Conservation (phyloP, 1,284 basidiomycete species). For the Pseudozyma sp. region DNA sequence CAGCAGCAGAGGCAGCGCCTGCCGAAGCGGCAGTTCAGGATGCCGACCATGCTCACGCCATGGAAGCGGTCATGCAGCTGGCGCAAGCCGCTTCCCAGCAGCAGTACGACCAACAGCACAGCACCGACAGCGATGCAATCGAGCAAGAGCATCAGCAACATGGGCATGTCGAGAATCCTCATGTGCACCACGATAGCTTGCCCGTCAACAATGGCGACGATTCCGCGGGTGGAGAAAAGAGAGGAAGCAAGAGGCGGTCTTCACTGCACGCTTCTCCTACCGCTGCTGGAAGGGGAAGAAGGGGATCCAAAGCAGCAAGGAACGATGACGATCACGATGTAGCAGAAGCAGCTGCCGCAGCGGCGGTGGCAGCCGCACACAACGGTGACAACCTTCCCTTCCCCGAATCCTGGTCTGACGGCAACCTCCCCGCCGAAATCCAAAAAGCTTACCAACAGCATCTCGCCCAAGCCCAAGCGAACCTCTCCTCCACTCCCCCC, state of each 20-base stretch:
- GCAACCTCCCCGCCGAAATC: constrained; percentile 30
- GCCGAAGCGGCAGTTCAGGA: constrained; percentile 10
- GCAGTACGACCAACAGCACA: constrained; percentile 36
- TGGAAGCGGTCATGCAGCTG: constrained; percentile 51
- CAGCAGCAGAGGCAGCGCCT: neutral
- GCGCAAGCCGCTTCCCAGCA: constrained; percentile 50
- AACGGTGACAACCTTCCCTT: constrained; percentile 13
- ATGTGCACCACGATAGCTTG: constrained; percentile 24
- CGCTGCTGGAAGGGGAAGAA: neutral
- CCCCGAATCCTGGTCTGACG: constrained; percentile 30
- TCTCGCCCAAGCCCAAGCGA: constrained; percentile 25
- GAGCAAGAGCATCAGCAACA: constrained; percentile 31
- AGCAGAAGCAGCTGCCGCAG: constrained; percentile 24
- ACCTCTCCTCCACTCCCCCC: constrained; percentile 6
- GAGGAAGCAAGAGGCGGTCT: constrained; percentile 27
- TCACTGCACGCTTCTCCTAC: neutral
- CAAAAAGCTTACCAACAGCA: constrained; percentile 49
- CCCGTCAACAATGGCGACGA: constrained; percentile 25
- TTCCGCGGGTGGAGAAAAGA: constrained; percentile 4
- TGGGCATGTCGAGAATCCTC: constrained; percentile 20
- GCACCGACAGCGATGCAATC: neutral
- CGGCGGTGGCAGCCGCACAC: constrained; percentile 13
- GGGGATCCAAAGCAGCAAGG: constrained; percentile 20
- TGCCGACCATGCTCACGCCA: constrained; percentile 20
- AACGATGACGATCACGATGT: constrained; percentile 17